These are phyloP conservation scores for Sarcodon aspratus DNA, from an alignment of 768 basidiomycete genomes.

Conservation along the genomic window DNA sequence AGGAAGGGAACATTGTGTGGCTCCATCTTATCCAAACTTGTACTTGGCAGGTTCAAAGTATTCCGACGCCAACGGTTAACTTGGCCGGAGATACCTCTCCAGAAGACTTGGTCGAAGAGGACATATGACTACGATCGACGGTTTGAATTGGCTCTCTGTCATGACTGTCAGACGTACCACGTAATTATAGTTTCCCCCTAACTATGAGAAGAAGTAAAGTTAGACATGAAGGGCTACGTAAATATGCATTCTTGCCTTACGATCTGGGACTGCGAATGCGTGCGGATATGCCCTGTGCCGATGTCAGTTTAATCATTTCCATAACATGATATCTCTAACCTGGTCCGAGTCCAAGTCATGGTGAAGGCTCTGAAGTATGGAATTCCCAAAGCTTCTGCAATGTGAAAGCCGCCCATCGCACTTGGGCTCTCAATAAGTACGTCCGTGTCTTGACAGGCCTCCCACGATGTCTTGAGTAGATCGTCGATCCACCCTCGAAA, in stretches of 20 bases:
- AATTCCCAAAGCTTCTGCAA: slow-evolving; percentile 87
- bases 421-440: slow-evolving; percentile 91
- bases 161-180: slow-evolving; percentile 48
- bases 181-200: slow-evolving; percentile 97
- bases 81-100: slow-evolving; percentile 89
- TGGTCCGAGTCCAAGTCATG: slow-evolving; percentile 95
- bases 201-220: slow-evolving; percentile 28
- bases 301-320: not conserved
- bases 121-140: slow-evolving; percentile 60
- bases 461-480: slow-evolving; percentile 89
- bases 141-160: not conserved
- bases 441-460: slow-evolving; percentile 91
- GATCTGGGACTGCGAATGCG: slow-evolving; percentile 95
- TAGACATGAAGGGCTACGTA: not conserved
- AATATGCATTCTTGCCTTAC: slow-evolving; percentile 37
- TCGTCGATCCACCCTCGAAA: slow-evolving; percentile 99
- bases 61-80: slow-evolving; percentile 91
- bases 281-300: slow-evolving; percentile 82
- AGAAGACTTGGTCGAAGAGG: slow-evolving; percentile 97
- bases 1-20: slow-evolving; percentile 96
- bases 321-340: slow-evolving; percentile 21
- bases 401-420: slow-evolving; percentile 95
- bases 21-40: slow-evolving; percentile 90
- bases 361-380: slow-evolving; percentile 96
- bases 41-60: slow-evolving; percentile 61